Evolutionary conservation across 148 eudicot genomes (phyloP), one percentile per base, ranked within the genome.

Genomic region (Pouteria glomerata): DNA sequence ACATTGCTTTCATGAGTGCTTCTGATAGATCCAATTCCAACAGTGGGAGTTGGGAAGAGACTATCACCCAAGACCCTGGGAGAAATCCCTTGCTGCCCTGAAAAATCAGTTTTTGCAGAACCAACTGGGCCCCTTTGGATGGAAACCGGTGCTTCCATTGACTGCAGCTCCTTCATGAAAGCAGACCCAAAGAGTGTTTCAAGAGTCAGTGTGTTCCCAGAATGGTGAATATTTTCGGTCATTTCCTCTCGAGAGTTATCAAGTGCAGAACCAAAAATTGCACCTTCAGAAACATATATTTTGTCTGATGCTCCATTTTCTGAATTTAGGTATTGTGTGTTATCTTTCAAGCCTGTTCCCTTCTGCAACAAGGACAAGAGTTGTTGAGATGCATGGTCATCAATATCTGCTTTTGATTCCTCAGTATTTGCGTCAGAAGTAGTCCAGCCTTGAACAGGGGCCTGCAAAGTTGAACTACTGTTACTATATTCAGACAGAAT

Each of bases 101-200:
- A 35, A 63, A 35, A 68, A 77, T 86, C 89, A 33, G 42, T 65
- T 70, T 65, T 70, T 26, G 82, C 71, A 79, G 89, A 74, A 57
- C 79, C 87, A 66, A 13, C 74, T 3, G 86, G 56, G 72, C 79
- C 83, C 68, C 81, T 83, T 71, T 87, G 97, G 62, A 78, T 80
- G 59, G 97, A 89, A 55, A 86, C 94, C 24, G 94, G 94, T 71
- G 88, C 89, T 66, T 80, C 84, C 62, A 53, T 84, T 14, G 94
- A 92, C 44, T 96, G 86, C 79, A 96, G 83, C 79, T 96, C 96
- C 63, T 82, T 86, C 97, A 92, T 96, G 74, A 92, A 92, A 83
- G 96, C 94, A 70, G 87, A 71, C 48, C 99, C 97, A 79, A 92
- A 92, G 15, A 96, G 87, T 19, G 97, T 57, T 74, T 96, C 96